Conservation (phyloP, 2,329 filamentous ascomycete species). For the Aspergillus sp. region DNA sequence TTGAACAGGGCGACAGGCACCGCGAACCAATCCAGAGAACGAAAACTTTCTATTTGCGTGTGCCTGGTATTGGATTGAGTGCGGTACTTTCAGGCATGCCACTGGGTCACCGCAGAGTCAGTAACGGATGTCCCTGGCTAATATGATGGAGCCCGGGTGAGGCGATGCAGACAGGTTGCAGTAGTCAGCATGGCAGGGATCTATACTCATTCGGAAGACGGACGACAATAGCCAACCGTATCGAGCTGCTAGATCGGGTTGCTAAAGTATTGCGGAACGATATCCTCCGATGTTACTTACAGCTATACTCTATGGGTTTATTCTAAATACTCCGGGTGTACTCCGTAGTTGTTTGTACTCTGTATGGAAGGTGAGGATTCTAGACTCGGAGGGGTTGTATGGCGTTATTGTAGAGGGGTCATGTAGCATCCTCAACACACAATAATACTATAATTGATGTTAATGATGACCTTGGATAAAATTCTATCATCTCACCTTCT, state of each 20-base stretch:
- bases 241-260: background rate
- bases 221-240: too few species aligned
- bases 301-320: background rate
- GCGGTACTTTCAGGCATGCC: constrained; percentile 10
- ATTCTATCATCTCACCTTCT: too few species aligned
- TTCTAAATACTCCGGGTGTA: background rate
- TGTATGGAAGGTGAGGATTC: too few species aligned
- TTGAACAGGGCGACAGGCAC: background rate
- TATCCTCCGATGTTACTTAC: background rate
- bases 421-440: too few species aligned
- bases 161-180: too few species aligned
- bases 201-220: background rate
- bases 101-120: background rate
- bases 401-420: too few species aligned
- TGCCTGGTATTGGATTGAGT: too few species aligned
- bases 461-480: too few species aligned
- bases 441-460: too few species aligned
- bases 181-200: background rate
- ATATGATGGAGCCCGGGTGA: too few species aligned
- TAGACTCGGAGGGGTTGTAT: too few species aligned
- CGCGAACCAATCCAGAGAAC: background rate
- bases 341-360: too few species aligned
- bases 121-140: background rate
- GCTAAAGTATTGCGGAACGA: background rate
- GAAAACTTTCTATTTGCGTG: background rate